These are phyloP conservation scores for Nicotiana tabacum DNA, from an alignment of 257 asterid species.

Conservation along the genomic window DNA sequence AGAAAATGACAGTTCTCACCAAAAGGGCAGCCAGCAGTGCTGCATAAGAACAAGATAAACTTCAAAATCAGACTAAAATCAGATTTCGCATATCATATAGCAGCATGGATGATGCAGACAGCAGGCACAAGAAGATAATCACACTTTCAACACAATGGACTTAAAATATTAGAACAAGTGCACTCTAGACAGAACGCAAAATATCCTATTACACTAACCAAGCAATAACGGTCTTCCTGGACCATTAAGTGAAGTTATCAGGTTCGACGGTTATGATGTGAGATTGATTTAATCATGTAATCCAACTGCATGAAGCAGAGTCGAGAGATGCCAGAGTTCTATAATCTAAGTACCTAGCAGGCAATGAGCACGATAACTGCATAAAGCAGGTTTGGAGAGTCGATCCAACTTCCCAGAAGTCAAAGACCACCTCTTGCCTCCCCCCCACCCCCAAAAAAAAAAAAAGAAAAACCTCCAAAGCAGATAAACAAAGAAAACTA, in stretches of 20 bases:
- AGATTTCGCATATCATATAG: background rate
- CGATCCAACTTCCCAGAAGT: too few relatives aligned
- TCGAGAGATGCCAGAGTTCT: background rate
- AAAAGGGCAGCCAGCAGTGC: conserved; percentile 62
- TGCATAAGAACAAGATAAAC: conserved; percentile 22
- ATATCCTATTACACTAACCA: background rate
- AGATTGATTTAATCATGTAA: background rate
- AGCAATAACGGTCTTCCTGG: background rate
- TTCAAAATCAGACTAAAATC: background rate
- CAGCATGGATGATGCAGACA: background rate
- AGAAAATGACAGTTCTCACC: conserved; percentile 93
- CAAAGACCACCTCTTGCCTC: too few relatives aligned
- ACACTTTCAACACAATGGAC: background rate
- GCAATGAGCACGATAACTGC: too few relatives aligned
- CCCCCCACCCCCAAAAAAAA: too few relatives aligned
- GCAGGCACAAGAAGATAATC: background rate
- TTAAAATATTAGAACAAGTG: background rate
- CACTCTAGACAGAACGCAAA: background rate
- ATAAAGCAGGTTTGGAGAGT: too few relatives aligned
- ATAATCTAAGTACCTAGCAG: too few relatives aligned
- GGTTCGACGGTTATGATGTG: background rate
- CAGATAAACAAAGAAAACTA: too few relatives aligned
- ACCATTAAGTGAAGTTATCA: background rate
- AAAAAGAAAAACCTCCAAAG: too few relatives aligned
- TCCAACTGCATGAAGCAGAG: background rate